Base-by-base conservation (phyloP, 176 grass and related monocot species). In the Calamus simplicifolius region DNA sequence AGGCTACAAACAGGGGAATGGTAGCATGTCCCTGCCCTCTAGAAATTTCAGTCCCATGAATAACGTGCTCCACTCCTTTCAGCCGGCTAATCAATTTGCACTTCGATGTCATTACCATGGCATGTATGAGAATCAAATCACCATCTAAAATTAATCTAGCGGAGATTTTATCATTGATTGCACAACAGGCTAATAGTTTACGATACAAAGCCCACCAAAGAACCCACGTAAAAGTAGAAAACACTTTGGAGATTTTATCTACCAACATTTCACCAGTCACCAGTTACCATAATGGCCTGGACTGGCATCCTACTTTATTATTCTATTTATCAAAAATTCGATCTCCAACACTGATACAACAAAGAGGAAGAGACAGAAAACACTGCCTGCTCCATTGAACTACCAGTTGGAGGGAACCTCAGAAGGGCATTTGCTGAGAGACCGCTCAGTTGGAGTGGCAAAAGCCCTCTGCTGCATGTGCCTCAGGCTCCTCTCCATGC, bases 211-310 rank as follows among this genome's bases (percentile, higher is more conserved):
- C 35, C 35, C 35, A 2, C 1, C 35, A 13, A 13, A 8, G 0
- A 38, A 1, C 1, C 35, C 1, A 43, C 35, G 2, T 7, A 13
- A 43, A 43, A 43, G 10, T 43, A 43, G 7, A 43, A 43, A 43
- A 10, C 35, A 10, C 35, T 43, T 13, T 2, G 12, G 4, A 29
- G 8, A 38, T 10, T 10, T 43, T 43, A 43, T 69, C 18, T 69
- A 77, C 63, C 28, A 64, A 80, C 62, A 80, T 23, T 74, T 63
- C 28, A 80, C 71, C 78, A 74, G 64, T 80, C 78, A 69, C 78
- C 29, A 18, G 70, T 49, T 67, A 68, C 71, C 78, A 29, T 57
- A 30, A 15, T 64, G 78, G 78, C 69, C 78, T 63, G 78, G 78
- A 80, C 78, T 64, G 78, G 78, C 78, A 80, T 56, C n/a, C 64